Evolutionary conservation across 768 basidiomycete genomes (phyloP).

Genomic region (Clitopilus hobsonii): DNA sequence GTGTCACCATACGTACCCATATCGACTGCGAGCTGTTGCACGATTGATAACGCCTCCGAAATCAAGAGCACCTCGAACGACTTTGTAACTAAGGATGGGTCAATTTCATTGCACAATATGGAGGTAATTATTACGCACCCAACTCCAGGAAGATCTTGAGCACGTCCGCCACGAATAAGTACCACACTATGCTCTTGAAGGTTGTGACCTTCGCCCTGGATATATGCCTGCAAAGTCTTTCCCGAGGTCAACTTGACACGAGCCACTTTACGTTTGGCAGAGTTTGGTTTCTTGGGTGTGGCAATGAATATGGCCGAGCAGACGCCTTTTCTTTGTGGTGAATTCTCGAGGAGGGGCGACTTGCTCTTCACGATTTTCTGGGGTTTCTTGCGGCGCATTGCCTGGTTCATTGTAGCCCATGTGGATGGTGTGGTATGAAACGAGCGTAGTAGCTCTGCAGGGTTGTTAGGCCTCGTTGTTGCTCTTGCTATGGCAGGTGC

Average conservation of each 20-base stretch:
- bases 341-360: constrained; percentile 76
- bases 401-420: constrained; percentile 78
- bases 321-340: constrained; percentile 90
- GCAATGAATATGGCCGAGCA: constrained; percentile 75
- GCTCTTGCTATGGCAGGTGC: constrained; percentile 17
- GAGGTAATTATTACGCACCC: constrained; percentile 47
- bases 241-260: constrained; percentile 90
- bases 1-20: constrained; percentile 55
- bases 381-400: constrained; percentile 72
- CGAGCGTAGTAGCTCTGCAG: constrained; percentile 32
- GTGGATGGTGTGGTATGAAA: constrained; percentile 64
- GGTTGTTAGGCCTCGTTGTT: background rate
- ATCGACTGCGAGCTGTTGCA: constrained; percentile 79
- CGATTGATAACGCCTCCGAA: constrained; percentile 87
- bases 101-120: background rate
- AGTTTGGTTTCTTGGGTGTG: constrained; percentile 97
- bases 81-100: constrained; percentile 68
- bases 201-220: constrained; percentile 97
- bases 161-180: constrained; percentile 88
- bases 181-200: constrained; percentile 97
- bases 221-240: constrained; percentile 86
- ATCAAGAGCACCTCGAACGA: constrained; percentile 90
- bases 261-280: constrained; percentile 95
- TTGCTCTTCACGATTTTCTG: constrained; percentile 47
- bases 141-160: constrained; percentile 97